Evolutionary conservation across 192 early-diverging fungal species (phyloP).

Genomic region (Coemansia sp.): DNA sequence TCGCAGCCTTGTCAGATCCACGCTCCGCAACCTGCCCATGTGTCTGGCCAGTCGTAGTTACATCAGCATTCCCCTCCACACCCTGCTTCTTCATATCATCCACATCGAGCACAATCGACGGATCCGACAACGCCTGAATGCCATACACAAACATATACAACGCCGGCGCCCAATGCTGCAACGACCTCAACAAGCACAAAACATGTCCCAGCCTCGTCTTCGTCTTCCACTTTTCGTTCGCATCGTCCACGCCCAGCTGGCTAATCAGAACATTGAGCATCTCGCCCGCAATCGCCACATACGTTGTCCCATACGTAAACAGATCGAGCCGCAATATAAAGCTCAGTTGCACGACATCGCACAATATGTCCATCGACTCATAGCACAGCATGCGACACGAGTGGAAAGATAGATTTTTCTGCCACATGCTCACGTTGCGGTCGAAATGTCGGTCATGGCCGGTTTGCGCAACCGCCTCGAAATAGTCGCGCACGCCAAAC

Average conservation of each 20-base stretch:
- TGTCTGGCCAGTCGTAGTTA: background rate
- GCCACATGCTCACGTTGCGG: constrained; percentile 27
- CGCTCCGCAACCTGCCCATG: no score
- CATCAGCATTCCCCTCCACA: background rate
- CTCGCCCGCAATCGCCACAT: constrained; percentile 47
- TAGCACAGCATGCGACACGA: constrained; percentile 44
- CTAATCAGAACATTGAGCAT: constrained; percentile 46
- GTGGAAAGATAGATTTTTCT: constrained; percentile 44
- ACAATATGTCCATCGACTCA: constrained; percentile 45
- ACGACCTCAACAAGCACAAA: constrained; percentile 35
- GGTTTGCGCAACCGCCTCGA: constrained; percentile 26
- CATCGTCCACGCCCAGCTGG: constrained; percentile 33
- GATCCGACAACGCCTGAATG: constrained; percentile 44
- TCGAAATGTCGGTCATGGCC: constrained; percentile 13
- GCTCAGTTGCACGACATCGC: constrained; percentile 45
- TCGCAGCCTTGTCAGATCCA: background rate
- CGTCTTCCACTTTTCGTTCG: constrained; percentile 31
- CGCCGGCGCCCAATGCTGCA: constrained; percentile 53
- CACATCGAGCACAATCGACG: constrained; percentile 29
- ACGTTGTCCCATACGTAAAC: constrained; percentile 47
- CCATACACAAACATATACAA: constrained; percentile 49
- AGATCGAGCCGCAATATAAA: constrained; percentile 46
- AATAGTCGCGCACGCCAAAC: constrained; percentile 49
- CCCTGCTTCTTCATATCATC: background rate
- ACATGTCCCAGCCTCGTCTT: constrained; percentile 44